Conservation (phyloP, 768 basidiomycete species). For the Leccinellum albellum region DNA sequence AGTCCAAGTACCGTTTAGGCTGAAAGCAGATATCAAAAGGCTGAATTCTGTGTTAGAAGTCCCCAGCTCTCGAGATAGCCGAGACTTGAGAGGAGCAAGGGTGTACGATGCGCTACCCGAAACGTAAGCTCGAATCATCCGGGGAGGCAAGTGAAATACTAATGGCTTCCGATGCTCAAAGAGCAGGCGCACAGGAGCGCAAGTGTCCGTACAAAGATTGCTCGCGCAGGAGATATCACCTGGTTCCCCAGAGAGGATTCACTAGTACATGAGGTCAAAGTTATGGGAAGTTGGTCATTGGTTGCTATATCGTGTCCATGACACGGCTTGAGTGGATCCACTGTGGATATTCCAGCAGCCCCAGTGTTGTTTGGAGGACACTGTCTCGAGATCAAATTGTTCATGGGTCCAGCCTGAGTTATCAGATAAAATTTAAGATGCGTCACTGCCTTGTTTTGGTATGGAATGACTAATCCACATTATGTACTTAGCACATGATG, state of each 20-base stretch:
- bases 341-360: not conserved
- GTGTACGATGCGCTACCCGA: slow-evolving; percentile 60
- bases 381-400: not conserved
- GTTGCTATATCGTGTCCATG: not conserved
- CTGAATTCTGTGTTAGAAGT: slow-evolving; percentile 77
- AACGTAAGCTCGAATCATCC: not conserved
- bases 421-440: slow-evolving; percentile 24
- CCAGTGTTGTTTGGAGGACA: not conserved
- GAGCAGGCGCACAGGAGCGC: slow-evolving; percentile 71
- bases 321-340: not conserved
- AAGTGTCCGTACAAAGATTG: slow-evolving; percentile 50
- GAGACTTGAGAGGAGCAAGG: slow-evolving; percentile 74
- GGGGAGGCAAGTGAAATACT: slow-evolving; percentile 40
- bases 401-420: slow-evolving; percentile 2
- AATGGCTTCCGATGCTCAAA: slow-evolving; percentile 74
- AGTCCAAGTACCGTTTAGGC: slow-evolving; percentile 73
- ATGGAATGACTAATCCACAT: slow-evolving; percentile 19
- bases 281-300: not conserved
- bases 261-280: not conserved
- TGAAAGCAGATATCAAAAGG: slow-evolving; percentile 71
- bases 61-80: slow-evolving; percentile 62
- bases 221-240: slow-evolving; percentile 28
- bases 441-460: not conserved
- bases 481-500: not conserved
- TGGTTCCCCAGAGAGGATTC: slow-evolving; percentile 4